These are phyloP conservation scores for Metrosideros polymorpha DNA, from an alignment of 441 rosid species.

Conservation along the genomic window DNA sequence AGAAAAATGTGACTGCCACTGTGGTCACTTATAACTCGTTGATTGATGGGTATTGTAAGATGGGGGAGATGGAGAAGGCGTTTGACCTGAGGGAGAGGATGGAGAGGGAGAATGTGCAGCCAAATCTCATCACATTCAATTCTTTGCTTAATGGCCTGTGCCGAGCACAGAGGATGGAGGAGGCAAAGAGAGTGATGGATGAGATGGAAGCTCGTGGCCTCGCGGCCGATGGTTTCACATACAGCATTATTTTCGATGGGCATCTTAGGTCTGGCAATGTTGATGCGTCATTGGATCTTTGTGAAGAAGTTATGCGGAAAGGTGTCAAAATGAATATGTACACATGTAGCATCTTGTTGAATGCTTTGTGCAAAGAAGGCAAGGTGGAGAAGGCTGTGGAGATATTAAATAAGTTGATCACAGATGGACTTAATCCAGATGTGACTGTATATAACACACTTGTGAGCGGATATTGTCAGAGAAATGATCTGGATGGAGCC, in stretches of 20 bases:
- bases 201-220: conserved; percentile 64
- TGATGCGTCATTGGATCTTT: conserved; percentile 36
- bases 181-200: conserved; percentile 28
- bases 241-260: conserved; percentile 46
- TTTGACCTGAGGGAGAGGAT: conserved; percentile 39
- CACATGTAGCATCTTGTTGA: conserved; percentile 47
- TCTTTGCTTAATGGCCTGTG: conserved; percentile 58
- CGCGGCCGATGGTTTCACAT: conserved; percentile 54
- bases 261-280: conserved; percentile 22
- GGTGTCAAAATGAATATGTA: conserved; percentile 41
- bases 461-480: conserved; percentile 51
- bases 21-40: conserved; percentile 56
- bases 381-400: conserved; percentile 49
- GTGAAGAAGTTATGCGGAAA: conserved; percentile 21
- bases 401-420: conserved; percentile 33
- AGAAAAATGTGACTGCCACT: conserved; percentile 24
- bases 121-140: conserved; percentile 58
- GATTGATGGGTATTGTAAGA: conserved; percentile 62
- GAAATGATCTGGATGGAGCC: conserved; percentile 38
- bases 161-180: conserved; percentile 46
- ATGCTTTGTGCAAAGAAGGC: conserved; percentile 50
- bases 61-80: conserved; percentile 39
- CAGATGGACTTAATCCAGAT: conserved; percentile 36
- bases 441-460: conserved; percentile 48
- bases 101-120: conserved; percentile 38